phyloP scores from a whole-genome alignment of 345 rosid genomes.

The Gossypium arboreum region DNA sequence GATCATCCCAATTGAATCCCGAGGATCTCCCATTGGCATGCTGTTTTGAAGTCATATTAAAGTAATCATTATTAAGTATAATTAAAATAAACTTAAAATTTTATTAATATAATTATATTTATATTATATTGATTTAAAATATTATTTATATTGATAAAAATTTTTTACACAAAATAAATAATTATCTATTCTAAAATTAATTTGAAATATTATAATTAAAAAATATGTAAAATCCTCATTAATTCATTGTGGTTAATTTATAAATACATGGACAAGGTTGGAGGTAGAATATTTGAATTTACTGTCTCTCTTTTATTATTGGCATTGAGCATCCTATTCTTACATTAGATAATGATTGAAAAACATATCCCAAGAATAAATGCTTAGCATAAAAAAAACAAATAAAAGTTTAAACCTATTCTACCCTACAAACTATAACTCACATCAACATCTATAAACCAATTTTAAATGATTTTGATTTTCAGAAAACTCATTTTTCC shows the following conservation, averaged over 20 bases:
- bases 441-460: neutral
- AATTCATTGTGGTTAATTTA: neutral
- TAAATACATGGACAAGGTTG: neutral
- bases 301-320: too few species aligned
- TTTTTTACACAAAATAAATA: too few species aligned
- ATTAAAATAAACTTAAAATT: too few species aligned
- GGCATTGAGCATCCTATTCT: conserved; percentile 7
- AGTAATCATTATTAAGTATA: too few species aligned
- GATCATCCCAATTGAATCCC: neutral
- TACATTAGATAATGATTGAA: neutral
- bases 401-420: neutral
- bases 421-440: neutral
- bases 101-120: too few species aligned
- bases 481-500: neutral
- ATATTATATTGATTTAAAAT: too few species aligned
- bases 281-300: neutral
- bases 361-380: conserved; percentile 5
- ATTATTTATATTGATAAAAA: too few species aligned
- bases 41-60: neutral
- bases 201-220: too few species aligned
- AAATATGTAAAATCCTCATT: too few species aligned
- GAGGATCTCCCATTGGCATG: neutral
- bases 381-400: neutral
- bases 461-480: neutral
- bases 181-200: too few species aligned